Evolutionary conservation across 169 alveolate species (phyloP).

Genomic region (Pseudocohnilembus persalinus): DNA sequence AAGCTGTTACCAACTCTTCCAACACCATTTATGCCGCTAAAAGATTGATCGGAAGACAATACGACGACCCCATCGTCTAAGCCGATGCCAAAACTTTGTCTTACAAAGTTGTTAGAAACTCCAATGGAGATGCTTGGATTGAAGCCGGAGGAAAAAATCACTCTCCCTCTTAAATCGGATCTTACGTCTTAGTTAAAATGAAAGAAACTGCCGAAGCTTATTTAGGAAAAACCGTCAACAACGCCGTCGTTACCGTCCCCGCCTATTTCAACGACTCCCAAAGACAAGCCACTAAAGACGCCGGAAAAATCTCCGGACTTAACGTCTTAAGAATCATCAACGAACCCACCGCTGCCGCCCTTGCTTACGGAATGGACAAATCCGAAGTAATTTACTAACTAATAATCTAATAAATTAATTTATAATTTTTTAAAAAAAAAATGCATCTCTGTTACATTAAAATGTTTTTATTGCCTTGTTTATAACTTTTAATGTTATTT

Average conservation of each 20-base stretch:
- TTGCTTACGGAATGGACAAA: slow-evolving; percentile 98
- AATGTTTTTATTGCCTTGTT: neutral
- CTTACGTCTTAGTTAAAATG: slow-evolving; percentile 95
- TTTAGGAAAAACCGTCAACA: slow-evolving; percentile 92
- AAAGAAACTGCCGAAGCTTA: slow-evolving; percentile 97
- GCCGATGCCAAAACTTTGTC: slow-evolving; percentile 96
- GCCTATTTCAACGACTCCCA: slow-evolving; percentile 97
- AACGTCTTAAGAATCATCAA: slow-evolving; percentile 97
- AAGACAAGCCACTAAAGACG: slow-evolving; percentile 97
- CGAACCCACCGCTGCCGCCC: slow-evolving; percentile 99
- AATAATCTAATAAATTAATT: too few species aligned
- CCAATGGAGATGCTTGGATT: slow-evolving; percentile 98
- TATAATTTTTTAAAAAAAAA: too few species aligned
- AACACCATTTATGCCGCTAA: slow-evolving; percentile 96
- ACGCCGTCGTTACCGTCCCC: slow-evolving; percentile 97
- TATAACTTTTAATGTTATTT: neutral
- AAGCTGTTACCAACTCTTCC: slow-evolving; percentile 97
- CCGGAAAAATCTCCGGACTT: slow-evolving; percentile 96
- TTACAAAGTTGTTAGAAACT: slow-evolving; percentile 95
- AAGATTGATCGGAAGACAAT: slow-evolving; percentile 96
- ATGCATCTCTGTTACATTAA: neutral
- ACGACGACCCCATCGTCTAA: slow-evolving; percentile 95
- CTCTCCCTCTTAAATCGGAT: slow-evolving; percentile 97
- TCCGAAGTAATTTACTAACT: slow-evolving; percentile 62
- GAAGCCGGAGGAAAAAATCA: slow-evolving; percentile 95